A percentile compares a stretch with the other conserved stretches of the same genome.
These are phyloP conservation scores for Hymenoscyphus fraxineus DNA, from an alignment of 2,329 filamentous ascomycete genomes.

Conservation along the genomic window DNA sequence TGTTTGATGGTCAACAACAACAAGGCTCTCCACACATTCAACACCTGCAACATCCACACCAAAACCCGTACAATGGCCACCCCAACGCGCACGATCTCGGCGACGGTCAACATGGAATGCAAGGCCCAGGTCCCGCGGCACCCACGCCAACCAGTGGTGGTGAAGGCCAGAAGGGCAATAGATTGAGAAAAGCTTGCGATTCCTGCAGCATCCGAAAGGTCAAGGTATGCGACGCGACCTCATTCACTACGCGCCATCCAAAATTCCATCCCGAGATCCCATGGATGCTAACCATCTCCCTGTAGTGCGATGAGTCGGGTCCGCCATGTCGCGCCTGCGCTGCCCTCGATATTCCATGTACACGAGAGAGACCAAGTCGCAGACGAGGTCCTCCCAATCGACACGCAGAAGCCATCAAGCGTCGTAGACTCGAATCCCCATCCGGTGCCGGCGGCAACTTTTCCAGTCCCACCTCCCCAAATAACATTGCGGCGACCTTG, in stretches of 20 bases:
- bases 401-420: slow-evolving; percentile 65
- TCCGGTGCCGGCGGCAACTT: slow-evolving; percentile 17
- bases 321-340: slow-evolving; percentile 63
- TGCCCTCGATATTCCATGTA: slow-evolving; percentile 63
- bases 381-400: slow-evolving; percentile 63
- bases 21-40: slow-evolving; percentile 2
- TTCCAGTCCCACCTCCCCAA: slow-evolving; percentile 31
- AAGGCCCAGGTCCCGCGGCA: not conserved
- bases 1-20: slow-evolving; percentile 5
- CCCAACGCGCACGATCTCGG: slow-evolving; percentile 19
- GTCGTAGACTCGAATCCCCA: slow-evolving; percentile 43
- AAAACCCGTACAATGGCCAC: slow-evolving; percentile 19
- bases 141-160: slow-evolving; percentile 17
- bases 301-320: slow-evolving; percentile 61
- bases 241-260: not conserved
- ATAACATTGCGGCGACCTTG: slow-evolving; percentile 33
- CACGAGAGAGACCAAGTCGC: slow-evolving; percentile 60
- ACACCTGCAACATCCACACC: slow-evolving; percentile 12
- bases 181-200: slow-evolving; percentile 50
- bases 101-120: slow-evolving; percentile 15
- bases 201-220: slow-evolving; percentile 51
- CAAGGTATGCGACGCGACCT: slow-evolving; percentile 38
- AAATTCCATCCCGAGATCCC: not conserved
- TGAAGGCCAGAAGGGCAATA: slow-evolving; percentile 31
- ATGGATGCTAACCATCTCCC: not conserved